These are phyloP conservation scores for Agaricus bisporus DNA, from an alignment of 768 basidiomycete genomes.

Conservation along the genomic window DNA sequence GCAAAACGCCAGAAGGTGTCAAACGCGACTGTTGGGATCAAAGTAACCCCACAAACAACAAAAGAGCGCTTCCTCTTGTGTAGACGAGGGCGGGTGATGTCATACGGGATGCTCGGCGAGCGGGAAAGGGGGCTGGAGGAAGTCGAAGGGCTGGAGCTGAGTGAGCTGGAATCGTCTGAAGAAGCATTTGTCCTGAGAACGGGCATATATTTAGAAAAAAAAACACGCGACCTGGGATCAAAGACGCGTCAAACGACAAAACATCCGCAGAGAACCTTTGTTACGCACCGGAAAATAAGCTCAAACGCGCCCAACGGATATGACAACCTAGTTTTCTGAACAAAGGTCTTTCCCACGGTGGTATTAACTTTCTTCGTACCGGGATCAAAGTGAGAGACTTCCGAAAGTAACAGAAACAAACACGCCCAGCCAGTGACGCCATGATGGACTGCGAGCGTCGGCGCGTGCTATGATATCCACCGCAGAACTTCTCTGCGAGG, in stretches of 20 bases:
- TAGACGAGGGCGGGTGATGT: not conserved
- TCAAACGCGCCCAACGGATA: not conserved
- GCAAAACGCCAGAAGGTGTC: slow-evolving; percentile 58
- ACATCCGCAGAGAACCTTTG: not conserved
- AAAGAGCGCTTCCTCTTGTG: slow-evolving; percentile 15
- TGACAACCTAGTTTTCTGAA: not conserved
- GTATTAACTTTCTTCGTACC: no score
- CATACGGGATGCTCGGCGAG: not conserved
- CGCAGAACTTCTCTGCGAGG: slow-evolving; percentile 48
- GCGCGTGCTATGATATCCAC: slow-evolving; percentile 22
- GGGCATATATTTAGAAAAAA: slow-evolving; percentile 4
- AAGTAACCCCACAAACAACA: slow-evolving; percentile 30
- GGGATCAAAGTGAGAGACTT: not conserved
- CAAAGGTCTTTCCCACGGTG: slow-evolving; percentile 3
- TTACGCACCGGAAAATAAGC: slow-evolving; percentile 1
- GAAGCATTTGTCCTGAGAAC: slow-evolving; percentile 5
- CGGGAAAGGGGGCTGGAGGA: not conserved
- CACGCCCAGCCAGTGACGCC: not conserved
- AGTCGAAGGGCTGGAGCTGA: not conserved
- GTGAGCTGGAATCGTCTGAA: not conserved
- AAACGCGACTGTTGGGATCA: slow-evolving; percentile 45
- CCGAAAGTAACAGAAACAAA: slow-evolving; percentile 5
- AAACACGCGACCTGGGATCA: not conserved
- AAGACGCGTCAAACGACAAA: not conserved
- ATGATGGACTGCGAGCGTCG: not conserved